Evolutionary conservation across 331 rosid species (phyloP).

Genomic region (Quercus lobata): DNA sequence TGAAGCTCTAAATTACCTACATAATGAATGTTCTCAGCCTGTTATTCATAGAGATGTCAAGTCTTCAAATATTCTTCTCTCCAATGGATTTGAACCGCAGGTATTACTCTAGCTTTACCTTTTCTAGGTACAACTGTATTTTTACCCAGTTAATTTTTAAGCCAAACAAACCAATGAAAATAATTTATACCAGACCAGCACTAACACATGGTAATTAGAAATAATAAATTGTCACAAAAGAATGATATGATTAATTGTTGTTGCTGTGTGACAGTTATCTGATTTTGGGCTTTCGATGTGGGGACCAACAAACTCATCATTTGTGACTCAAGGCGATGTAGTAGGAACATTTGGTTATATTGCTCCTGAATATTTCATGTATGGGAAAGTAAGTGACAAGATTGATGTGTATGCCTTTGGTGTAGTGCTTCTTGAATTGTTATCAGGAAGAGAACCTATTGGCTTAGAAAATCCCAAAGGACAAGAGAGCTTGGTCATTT

Average conservation of each 20-base stretch:
- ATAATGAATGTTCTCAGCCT: slow-evolving; percentile 47
- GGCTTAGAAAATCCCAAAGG: slow-evolving; percentile 45
- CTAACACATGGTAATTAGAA: not conserved
- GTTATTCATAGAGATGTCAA: slow-evolving; percentile 83
- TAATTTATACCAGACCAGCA: not conserved
- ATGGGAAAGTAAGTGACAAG: slow-evolving; percentile 90
- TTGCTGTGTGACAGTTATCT: slow-evolving; percentile 51
- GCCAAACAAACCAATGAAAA: no score
- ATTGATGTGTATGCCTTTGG: slow-evolving; percentile 97
- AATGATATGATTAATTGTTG: slow-evolving; percentile 4
- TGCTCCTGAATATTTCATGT: slow-evolving; percentile 98
- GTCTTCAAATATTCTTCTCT: slow-evolving; percentile 79
- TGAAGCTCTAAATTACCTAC: slow-evolving; percentile 57
- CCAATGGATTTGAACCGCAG: slow-evolving; percentile 48
- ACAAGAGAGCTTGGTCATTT: slow-evolving; percentile 78
- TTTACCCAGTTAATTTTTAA: no score
- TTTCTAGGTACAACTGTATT: no score
- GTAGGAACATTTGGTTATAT: slow-evolving; percentile 95
- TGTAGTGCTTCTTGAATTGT: slow-evolving; percentile 82
- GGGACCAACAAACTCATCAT: slow-evolving; percentile 68
- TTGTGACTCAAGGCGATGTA: slow-evolving; percentile 54
- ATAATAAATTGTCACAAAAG: slow-evolving; percentile 1
- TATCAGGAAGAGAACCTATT: slow-evolving; percentile 84
- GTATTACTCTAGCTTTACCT: slow-evolving; percentile 23
- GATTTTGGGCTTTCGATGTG: slow-evolving; percentile 91